Base-by-base conservation (phyloP, 2,329 filamentous ascomycete genomes). In the Colletotrichum simmondsii region DNA sequence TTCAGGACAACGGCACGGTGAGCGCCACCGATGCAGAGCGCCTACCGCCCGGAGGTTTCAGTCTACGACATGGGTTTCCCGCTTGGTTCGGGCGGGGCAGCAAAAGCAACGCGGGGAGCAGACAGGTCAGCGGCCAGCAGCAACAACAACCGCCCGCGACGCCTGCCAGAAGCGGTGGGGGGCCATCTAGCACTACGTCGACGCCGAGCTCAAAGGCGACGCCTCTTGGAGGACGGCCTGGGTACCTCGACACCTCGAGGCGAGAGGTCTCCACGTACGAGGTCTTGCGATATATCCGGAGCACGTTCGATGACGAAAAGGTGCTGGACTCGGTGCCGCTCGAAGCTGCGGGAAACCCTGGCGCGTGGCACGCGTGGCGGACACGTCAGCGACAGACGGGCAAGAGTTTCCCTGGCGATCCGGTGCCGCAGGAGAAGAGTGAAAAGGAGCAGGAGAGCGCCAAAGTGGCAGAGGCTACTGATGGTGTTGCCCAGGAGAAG, bases 351-450 rank as follows among this genome's bases (percentile, higher is more conserved):
- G 96, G 94, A 1, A 98, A 98, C 77, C 92, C 94, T 3, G 94
- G 95, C 7, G 97, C 96, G 26, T 98, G 95, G 93, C 94, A 98
- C 83, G 96, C 96, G 5, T 98, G 96, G 96, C 89, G 91, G 77
- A 90, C 93, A 7, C 89, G 96, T 26, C 74, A 75, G 63, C 65
- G 69, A 7, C 65, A 74, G 62, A 32, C 22, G n/a, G 72, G 72
- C 6, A 75, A 70, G 46, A 26, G n/a, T n/a, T 26, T 53, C 4
- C 16, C 67, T 42, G 66, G 26, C 6, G 71, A 57, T 6, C 12
- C 28, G 16, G 49, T 5, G 35, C 26, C 35, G 14, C 54, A 65
- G 37, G 53, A 53, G 49, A 46, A 24, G 32, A 42, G 56, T 22
- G 37, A 30, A 7, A 8, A 35, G 30, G 53, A 68, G 42, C 42